These are phyloP conservation scores for Corylus avellana DNA, from an alignment of 306 rosid genomes.

Conservation along the genomic window DNA sequence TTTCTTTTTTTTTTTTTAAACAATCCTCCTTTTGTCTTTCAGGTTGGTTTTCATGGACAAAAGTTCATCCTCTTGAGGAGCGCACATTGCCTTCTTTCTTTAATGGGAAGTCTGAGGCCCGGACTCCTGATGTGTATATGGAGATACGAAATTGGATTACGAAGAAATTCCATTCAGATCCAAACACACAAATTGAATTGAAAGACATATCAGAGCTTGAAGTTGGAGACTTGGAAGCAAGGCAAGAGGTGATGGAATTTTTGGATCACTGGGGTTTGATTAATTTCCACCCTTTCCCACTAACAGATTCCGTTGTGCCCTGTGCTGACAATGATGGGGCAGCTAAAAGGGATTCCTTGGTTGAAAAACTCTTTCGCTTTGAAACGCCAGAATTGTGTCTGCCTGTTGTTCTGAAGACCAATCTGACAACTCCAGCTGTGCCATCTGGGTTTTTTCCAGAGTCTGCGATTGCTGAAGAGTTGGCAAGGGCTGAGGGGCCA, in stretches of 20 bases:
- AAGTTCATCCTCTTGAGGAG: conserved; percentile 72
- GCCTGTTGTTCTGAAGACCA: conserved; percentile 54
- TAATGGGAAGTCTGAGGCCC: conserved; percentile 57
- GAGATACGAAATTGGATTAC: conserved; percentile 81
- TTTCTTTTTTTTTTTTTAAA: too few relatives aligned
- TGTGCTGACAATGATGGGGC: conserved; percentile 41
- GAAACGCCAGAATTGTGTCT: conserved; percentile 56
- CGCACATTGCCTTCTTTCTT: conserved; percentile 72
- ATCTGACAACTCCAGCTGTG: conserved; percentile 44
- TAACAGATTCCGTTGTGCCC: conserved; percentile 43
- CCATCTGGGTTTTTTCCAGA: conserved; percentile 81
- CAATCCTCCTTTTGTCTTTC: conserved; percentile 29
- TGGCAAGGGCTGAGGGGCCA: conserved; percentile 79
- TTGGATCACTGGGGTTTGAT: conserved; percentile 93
- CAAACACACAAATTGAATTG: conserved; percentile 54
- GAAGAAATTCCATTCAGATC: conserved; percentile 66
- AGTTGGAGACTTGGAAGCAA: conserved; percentile 67
- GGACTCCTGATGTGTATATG: conserved; percentile 64
- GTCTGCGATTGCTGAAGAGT: conserved; percentile 69
- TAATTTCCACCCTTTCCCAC: conserved; percentile 82
- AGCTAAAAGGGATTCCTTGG: conserved; percentile 50
- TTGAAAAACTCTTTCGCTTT: conserved; percentile 74
- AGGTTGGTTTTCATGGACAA: conserved; percentile 95
- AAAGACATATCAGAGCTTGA: conserved; percentile 77
- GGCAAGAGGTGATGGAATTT: conserved; percentile 86